phyloP scores from a whole-genome alignment of 2,329 filamentous ascomycete species.

The Beauveria australis region DNA sequence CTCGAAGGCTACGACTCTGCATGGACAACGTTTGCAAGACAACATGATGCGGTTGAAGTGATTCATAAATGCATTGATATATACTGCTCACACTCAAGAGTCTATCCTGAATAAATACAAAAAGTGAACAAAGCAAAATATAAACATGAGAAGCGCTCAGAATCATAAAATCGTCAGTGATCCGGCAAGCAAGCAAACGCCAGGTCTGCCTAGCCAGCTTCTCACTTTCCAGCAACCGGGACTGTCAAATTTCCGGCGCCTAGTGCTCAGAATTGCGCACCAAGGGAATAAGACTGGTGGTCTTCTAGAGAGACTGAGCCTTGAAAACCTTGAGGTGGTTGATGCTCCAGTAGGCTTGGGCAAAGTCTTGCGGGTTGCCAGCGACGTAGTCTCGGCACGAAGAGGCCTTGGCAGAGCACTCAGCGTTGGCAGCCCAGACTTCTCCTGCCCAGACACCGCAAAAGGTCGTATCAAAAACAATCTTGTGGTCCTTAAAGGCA shows the following conservation, averaged over 20 bases:
- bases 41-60: background rate
- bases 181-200: background rate
- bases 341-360: conserved; percentile 69
- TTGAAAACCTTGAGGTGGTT: conserved; percentile 60
- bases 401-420: conserved; percentile 50
- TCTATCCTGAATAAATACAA: conserved; percentile 3
- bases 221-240: background rate
- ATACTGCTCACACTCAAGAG: background rate
- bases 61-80: conserved; percentile 4
- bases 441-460: conserved; percentile 81
- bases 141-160: background rate
- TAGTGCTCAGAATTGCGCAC: background rate
- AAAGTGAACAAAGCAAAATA: conserved; percentile 2
- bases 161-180: background rate
- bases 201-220: background rate
- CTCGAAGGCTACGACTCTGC: background rate
- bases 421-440: conserved; percentile 50
- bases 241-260: background rate
- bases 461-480: conserved; percentile 77
- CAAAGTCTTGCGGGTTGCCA: conserved; percentile 61
- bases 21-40: background rate
- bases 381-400: conserved; percentile 68
- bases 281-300: background rate
- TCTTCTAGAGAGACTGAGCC: background rate
- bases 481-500: conserved; percentile 63